Conservation (phyloP, 768 basidiomycete species). For the Leccinum obscurum region DNA sequence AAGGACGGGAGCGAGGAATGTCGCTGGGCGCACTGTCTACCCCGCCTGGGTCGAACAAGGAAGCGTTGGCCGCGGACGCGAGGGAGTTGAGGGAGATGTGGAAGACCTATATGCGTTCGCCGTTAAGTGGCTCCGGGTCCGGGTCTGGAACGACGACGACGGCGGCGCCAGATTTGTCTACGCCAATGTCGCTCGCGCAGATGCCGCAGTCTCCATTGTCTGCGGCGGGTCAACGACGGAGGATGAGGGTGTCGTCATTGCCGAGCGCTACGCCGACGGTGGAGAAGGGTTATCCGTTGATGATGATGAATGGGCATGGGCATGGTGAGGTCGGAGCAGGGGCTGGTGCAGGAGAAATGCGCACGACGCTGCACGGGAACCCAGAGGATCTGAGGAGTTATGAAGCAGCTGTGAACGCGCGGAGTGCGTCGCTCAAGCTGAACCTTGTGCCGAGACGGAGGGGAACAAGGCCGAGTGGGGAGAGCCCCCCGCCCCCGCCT, state of each 20-base stretch:
- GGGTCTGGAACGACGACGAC: background rate
- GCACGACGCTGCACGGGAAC: slow-evolving; percentile 44
- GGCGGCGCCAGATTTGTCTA: slow-evolving; percentile 8
- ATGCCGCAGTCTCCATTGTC: slow-evolving; percentile 30
- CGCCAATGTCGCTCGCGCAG: slow-evolving; percentile 11
- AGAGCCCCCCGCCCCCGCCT: slow-evolving; percentile 18
- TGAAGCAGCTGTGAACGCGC: slow-evolving; percentile 72
- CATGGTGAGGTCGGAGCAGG: slow-evolving; percentile 14
- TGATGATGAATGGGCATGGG: slow-evolving; percentile 15
- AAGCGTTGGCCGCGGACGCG: slow-evolving; percentile 30
- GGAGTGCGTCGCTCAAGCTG: slow-evolving; percentile 59
- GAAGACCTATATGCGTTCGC: slow-evolving; percentile 74
- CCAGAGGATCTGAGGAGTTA: slow-evolving; percentile 70
- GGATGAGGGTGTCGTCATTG: slow-evolving; percentile 63
- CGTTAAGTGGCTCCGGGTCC: slow-evolving; percentile 42
- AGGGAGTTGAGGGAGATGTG: slow-evolving; percentile 68
- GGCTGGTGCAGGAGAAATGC: slow-evolving; percentile 20
- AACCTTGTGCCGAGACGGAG: slow-evolving; percentile 50
- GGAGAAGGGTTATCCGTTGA: slow-evolving; percentile 22
- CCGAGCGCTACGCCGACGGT: slow-evolving; percentile 68
- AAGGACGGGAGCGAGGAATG: slow-evolving; percentile 23
- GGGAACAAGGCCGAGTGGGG: slow-evolving; percentile 23
- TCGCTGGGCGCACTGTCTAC: slow-evolving; percentile 33
- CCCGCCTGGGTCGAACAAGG: slow-evolving; percentile 33
- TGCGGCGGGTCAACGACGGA: slow-evolving; percentile 34